A percentile compares a stretch with the other conserved stretches of the same genome.
Conservation (phyloP, 495 filamentous ascomycete genomes). For the Penicillium tannophilum region DNA sequence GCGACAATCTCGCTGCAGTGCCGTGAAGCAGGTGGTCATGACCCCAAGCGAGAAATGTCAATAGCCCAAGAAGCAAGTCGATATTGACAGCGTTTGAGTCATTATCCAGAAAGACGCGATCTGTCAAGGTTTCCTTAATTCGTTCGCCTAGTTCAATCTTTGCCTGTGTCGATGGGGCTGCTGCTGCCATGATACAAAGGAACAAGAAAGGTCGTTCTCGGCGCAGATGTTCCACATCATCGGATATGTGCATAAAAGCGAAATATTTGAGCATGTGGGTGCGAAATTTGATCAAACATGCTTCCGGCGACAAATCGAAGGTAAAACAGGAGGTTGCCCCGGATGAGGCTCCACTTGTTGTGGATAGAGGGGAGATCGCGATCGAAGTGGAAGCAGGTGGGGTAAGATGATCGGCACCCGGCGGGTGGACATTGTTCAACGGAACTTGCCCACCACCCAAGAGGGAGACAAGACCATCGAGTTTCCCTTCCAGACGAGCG, state of each 20-base stretch:
- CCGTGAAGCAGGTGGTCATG: constrained; percentile 21
- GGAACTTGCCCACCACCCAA: not conserved
- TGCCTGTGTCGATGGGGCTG: constrained; percentile 28
- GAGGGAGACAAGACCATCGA: no score
- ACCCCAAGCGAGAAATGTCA: constrained; percentile 43
- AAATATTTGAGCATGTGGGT: constrained; percentile 37
- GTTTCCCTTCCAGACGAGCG: no score
- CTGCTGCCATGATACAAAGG: constrained; percentile 44
- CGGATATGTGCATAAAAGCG: constrained; percentile 41
- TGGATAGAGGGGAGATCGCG: not conserved
- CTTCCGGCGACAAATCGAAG: constrained; percentile 31
- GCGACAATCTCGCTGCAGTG: constrained; percentile 26
- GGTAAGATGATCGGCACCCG: not conserved
- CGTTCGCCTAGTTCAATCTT: constrained; percentile 35
- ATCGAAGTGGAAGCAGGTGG: not conserved
- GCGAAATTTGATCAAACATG: constrained; percentile 35
- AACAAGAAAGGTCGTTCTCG: constrained; percentile 47
- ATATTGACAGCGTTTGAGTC: constrained; percentile 38
- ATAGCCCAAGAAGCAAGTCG: constrained; percentile 51
- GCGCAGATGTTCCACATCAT: constrained; percentile 35
- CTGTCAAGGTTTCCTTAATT: constrained; percentile 38
- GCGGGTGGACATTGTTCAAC: not conserved
- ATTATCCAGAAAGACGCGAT: constrained; percentile 45
- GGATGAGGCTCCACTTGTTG: not conserved
- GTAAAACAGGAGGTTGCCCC: not conserved